Conservation (phyloP, 1,284 basidiomycete genomes). For the Trametes polyzona region DNA sequence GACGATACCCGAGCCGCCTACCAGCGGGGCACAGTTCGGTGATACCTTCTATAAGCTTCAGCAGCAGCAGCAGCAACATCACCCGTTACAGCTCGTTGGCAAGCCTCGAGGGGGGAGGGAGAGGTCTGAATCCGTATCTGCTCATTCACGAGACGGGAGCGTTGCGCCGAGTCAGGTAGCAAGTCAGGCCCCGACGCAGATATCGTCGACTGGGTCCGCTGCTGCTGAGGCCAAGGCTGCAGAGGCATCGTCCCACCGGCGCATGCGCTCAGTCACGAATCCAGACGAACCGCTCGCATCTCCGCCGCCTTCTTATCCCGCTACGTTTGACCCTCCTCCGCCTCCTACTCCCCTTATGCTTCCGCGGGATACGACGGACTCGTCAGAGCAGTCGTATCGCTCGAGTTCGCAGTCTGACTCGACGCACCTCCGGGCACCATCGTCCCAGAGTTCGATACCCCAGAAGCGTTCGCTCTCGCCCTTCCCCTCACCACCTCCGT, state of each 20-base stretch:
- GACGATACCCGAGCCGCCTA: conserved; percentile 24
- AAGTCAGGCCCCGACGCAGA: conserved; percentile 2
- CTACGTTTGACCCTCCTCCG: conserved; percentile 13
- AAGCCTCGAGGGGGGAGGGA: background rate
- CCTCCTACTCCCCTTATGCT: background rate
- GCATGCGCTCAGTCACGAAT: conserved; percentile 24
- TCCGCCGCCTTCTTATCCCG: conserved; percentile 23
- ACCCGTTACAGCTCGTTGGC: background rate
- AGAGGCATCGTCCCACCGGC: conserved; percentile 18
- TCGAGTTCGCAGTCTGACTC: conserved; percentile 18
- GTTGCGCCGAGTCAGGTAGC: background rate
- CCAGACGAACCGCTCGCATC: conserved; percentile 24
- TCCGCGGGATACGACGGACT: conserved; percentile 9
- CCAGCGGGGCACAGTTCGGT: conserved; percentile 16
- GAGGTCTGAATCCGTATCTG: conserved; percentile 13
- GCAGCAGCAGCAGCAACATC: background rate
- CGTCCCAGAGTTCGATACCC: conserved; percentile 20
- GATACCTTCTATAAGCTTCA: conserved; percentile 14
- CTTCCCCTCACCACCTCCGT: conserved; percentile 28
- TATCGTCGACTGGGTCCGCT: background rate
- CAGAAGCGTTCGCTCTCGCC: conserved; percentile 25
- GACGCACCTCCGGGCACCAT: conserved; percentile 18
- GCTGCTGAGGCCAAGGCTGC: conserved; percentile 21
- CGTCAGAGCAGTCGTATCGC: conserved; percentile 15
- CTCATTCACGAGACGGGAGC: conserved; percentile 10